phyloP scores from a whole-genome alignment of 2,329 filamentous ascomycete species.

The Nothophoma quercina region DNA sequence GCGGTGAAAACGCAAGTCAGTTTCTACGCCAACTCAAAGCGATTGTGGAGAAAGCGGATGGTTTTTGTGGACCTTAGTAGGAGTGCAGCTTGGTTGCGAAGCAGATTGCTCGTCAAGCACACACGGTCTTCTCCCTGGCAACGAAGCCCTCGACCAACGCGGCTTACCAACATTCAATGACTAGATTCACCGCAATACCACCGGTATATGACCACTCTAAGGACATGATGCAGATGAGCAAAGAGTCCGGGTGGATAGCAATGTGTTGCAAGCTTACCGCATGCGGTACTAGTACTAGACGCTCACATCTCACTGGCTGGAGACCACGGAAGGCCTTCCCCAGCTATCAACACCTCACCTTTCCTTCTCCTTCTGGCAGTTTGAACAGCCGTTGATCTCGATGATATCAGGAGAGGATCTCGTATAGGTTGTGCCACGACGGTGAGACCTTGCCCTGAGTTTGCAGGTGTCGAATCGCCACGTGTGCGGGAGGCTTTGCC shows the following conservation, averaged over 20 bases:
- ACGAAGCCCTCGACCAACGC: too few relatives aligned
- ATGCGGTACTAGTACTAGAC: conserved; percentile 1
- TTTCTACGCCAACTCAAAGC: too few relatives aligned
- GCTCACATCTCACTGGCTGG: conserved; percentile 4
- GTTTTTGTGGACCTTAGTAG: too few relatives aligned
- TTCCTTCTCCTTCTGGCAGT: conserved; percentile 10
- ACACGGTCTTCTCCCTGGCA: too few relatives aligned
- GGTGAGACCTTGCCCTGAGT: neutral
- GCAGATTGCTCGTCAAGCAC: too few relatives aligned
- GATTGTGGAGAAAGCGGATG: too few relatives aligned
- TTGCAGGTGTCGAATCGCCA: neutral
- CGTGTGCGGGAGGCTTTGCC: neutral
- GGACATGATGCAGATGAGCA: neutral
- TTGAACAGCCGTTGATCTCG: neutral
- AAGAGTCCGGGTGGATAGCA: neutral
- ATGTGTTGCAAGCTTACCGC: conserved; percentile 14
- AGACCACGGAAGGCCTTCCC: conserved; percentile 9
- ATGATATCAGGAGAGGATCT: neutral
- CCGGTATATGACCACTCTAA: neutral
- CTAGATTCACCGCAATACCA: neutral
- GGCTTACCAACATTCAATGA: neutral
- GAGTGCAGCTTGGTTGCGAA: too few relatives aligned
- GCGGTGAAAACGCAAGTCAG: too few relatives aligned
- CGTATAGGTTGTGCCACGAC: neutral
- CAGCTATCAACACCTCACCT: conserved; percentile 1